Evolutionary conservation across 805 yeast genomes (phyloP).

Genomic region (Candida broadrunensis): DNA sequence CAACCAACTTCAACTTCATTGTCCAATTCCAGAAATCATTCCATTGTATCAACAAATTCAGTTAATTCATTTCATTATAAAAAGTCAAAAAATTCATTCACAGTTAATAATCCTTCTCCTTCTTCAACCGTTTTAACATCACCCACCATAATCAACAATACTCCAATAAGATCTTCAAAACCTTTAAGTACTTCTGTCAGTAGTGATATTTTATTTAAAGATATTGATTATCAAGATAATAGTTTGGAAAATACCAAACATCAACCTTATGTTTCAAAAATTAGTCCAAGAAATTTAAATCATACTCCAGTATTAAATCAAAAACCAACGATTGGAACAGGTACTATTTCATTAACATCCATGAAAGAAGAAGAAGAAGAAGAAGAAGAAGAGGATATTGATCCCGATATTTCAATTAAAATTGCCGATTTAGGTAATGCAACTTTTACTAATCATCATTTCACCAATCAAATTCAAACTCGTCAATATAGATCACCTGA

Average conservation of each 20-base stretch:
- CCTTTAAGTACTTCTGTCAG: slow-evolving; percentile 47
- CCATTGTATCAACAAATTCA: slow-evolving; percentile 8
- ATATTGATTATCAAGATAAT: slow-evolving; percentile 5
- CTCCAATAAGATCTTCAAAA: slow-evolving; percentile 44
- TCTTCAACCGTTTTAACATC: too few relatives aligned
- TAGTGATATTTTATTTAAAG: slow-evolving; percentile 12
- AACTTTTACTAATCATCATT: slow-evolving; percentile 76
- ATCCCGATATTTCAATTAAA: slow-evolving; percentile 44
- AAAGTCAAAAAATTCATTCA: slow-evolving; percentile 10
- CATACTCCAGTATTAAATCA: not conserved
- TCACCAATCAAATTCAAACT: slow-evolving; percentile 87
- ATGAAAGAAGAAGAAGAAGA: not conserved
- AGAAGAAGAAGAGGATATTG: not conserved
- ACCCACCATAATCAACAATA: too few relatives aligned
- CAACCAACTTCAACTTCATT: not conserved
- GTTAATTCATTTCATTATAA: slow-evolving; percentile 7
- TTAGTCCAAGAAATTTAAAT: not conserved
- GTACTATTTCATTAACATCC: not conserved
- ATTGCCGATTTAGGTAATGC: slow-evolving; percentile 95
- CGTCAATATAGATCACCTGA: slow-evolving; percentile 94
- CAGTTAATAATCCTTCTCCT: not conserved
- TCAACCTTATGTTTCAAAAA: not conserved
- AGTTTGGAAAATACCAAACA: not conserved
- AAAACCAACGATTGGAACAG: not conserved
- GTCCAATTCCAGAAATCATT: slow-evolving; percentile 7